A percentile compares a stretch with the other conserved stretches of the same genome.
Conservation (phyloP, 2,329 filamentous ascomycete species). For the Diplocarpon rosae region DNA sequence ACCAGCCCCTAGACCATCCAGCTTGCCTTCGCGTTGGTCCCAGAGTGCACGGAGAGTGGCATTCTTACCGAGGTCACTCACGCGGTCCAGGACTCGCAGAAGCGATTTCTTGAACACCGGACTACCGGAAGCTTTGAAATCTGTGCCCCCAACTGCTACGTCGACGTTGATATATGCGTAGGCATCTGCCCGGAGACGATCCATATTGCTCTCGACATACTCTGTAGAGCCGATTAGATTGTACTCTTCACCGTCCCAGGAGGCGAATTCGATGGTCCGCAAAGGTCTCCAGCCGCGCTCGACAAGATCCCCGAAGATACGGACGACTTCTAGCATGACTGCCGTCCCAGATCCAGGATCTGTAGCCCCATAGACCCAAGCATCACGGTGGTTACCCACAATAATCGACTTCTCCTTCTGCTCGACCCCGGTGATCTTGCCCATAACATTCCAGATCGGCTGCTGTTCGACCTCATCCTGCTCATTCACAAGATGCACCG, state of each 20-base stretch:
- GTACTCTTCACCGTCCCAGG: conserved; percentile 91
- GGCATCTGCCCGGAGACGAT: conserved; percentile 59
- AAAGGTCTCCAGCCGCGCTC: conserved; percentile 77
- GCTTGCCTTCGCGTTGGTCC: conserved; percentile 48
- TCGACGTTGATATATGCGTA: conserved; percentile 90
- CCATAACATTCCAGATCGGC: conserved; percentile 86
- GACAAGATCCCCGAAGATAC: conserved; percentile 71
- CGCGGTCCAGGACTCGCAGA: conserved; percentile 60
- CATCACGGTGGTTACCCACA: conserved; percentile 86
- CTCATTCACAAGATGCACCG: conserved; percentile 72
- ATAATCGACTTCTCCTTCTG: conserved; percentile 74
- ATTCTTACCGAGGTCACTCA: conserved; percentile 62
- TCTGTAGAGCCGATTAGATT: conserved; percentile 92
- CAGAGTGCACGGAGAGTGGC: conserved; percentile 64
- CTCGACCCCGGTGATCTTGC: conserved; percentile 73
- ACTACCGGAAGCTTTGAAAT: conserved; percentile 69
- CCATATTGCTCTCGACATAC: conserved; percentile 77
- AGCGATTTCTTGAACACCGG: conserved; percentile 69
- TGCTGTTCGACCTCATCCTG: conserved; percentile 77
- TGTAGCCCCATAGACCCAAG: conserved; percentile 79
- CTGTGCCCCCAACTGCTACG: conserved; percentile 61
- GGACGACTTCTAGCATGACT: conserved; percentile 78
- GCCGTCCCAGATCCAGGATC: conserved; percentile 85
- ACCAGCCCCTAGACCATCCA: conserved; percentile 61
- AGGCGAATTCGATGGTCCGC: conserved; percentile 93